phyloP scores from a whole-genome alignment of 1,139 yeast species.

The Komagataea norvegica region DNA sequence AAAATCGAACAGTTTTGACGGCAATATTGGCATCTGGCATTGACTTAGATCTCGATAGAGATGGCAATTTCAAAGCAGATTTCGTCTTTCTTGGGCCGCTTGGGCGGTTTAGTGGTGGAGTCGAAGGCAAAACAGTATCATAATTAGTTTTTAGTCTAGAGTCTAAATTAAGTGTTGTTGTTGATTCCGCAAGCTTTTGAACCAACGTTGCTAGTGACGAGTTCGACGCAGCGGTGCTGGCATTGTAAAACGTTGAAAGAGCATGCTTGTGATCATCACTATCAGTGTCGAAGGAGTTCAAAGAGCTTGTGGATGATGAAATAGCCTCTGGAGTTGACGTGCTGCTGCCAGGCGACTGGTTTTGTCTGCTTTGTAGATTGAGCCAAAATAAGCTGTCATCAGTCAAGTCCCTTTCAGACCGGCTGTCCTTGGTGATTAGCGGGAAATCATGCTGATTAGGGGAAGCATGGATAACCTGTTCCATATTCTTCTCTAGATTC shows the following conservation, averaged over 20 bases:
- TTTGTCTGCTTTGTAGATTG: constrained; percentile 4
- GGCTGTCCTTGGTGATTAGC: neutral
- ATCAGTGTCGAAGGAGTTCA: constrained; percentile 20
- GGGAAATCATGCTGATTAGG: neutral
- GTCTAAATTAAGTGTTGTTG: constrained; percentile 20
- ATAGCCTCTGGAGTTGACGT: constrained; percentile 13
- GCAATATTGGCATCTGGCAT: constrained; percentile 43
- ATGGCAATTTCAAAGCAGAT: constrained; percentile 34
- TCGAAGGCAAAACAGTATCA: constrained; percentile 8
- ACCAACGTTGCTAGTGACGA: constrained; percentile 25
- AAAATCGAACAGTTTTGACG: constrained; percentile 59
- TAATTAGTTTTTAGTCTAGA: constrained; percentile 1
- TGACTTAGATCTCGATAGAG: constrained; percentile 41
- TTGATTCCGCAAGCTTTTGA: constrained; percentile 19
- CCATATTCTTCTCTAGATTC: constrained; percentile 4
- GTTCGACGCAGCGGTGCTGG: constrained; percentile 15
- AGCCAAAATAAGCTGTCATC: constrained; percentile 9
- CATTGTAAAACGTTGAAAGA: constrained; percentile 7
- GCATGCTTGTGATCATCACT: constrained; percentile 18
- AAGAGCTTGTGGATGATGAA: constrained; percentile 20
- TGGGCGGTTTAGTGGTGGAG: constrained; percentile 4
- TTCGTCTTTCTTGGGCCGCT: constrained; percentile 20
- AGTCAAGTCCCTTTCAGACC: constrained; percentile 2
- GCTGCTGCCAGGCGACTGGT: neutral
- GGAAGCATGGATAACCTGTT: neutral